Evolutionary conservation across 345 rosid species (phyloP).

Genomic region (Acer yangbiense): DNA sequence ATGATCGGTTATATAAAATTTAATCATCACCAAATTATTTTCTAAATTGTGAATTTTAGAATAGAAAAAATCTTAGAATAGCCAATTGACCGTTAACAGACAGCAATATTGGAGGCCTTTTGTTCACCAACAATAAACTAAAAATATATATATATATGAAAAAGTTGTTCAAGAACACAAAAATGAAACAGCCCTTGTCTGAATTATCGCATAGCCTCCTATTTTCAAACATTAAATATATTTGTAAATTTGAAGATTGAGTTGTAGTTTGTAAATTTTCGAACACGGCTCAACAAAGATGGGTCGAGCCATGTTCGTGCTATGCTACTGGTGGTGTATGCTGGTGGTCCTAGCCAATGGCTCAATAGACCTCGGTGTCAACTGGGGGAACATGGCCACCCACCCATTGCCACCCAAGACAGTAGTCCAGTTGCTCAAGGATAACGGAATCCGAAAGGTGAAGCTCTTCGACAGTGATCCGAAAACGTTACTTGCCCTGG

Average conservation of each 20-base stretch:
- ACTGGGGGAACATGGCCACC: constrained; percentile 75
- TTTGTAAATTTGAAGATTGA: background rate
- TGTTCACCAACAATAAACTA: no score
- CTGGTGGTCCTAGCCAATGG: constrained; percentile 30
- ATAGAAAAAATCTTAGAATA: no score
- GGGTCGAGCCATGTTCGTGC: constrained; percentile 26
- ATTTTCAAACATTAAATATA: background rate
- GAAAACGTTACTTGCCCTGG: constrained; percentile 48
- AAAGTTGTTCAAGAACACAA: background rate
- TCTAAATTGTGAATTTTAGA: no score
- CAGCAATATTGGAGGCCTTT: no score
- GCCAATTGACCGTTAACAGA: no score
- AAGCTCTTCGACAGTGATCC: constrained; percentile 83
- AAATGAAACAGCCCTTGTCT: background rate
- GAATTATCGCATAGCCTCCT: background rate
- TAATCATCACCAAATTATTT: no score
- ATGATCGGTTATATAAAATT: no score
- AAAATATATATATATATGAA: no score
- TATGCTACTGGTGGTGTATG: constrained; percentile 12
- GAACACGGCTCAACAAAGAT: constrained; percentile 19
- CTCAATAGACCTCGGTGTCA: constrained; percentile 61
- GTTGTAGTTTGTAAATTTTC: background rate
- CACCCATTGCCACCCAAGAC: constrained; percentile 57
- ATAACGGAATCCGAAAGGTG: constrained; percentile 62
- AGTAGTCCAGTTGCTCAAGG: constrained; percentile 71